Evolutionary conservation across 2,329 filamentous ascomycete genomes (phyloP).

Genomic region (Cladophialophora carrionii): DNA sequence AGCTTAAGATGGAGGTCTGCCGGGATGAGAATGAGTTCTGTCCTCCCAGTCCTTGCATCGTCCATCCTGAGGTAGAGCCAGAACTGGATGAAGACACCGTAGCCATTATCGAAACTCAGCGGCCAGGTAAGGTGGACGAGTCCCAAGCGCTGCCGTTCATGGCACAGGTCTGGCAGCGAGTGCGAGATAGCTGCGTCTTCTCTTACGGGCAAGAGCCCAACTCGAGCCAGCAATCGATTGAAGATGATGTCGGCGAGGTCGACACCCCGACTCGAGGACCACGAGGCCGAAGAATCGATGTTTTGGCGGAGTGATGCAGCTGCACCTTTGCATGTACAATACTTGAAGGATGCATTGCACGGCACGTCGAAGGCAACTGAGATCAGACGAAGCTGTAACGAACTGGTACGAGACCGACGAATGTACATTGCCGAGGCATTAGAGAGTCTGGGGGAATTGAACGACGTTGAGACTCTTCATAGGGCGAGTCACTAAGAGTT

Average conservation of each 20-base stretch:
- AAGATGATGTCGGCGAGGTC: constrained; percentile 23
- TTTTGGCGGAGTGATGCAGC: constrained; percentile 14
- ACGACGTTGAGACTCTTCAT: neutral
- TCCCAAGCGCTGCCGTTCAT: constrained; percentile 17
- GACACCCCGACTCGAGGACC: constrained; percentile 30
- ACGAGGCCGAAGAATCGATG: constrained; percentile 28
- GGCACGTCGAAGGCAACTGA: neutral
- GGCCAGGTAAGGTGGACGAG: neutral
- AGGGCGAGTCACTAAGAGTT: neutral
- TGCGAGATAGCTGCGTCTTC: constrained; percentile 16
- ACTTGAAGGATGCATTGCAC: neutral
- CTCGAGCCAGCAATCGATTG: neutral
- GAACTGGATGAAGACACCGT: neutral
- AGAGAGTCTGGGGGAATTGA: neutral
- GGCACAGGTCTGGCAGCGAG: constrained; percentile 22
- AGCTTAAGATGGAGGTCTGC: constrained; percentile 21
- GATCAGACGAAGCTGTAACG: neutral
- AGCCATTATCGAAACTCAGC: constrained; percentile 1
- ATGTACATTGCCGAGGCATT: neutral
- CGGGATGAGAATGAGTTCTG: constrained; percentile 7
- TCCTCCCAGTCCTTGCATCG: neutral
- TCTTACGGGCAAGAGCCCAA: neutral
- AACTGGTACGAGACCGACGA: neutral
- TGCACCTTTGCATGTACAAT: neutral
- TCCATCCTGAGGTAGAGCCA: neutral